A percentile compares a stretch with the other conserved stretches of the same genome.
These are phyloP conservation scores for Acacia pycnantha DNA, from an alignment of 331 rosid genomes.

Conservation along the genomic window DNA sequence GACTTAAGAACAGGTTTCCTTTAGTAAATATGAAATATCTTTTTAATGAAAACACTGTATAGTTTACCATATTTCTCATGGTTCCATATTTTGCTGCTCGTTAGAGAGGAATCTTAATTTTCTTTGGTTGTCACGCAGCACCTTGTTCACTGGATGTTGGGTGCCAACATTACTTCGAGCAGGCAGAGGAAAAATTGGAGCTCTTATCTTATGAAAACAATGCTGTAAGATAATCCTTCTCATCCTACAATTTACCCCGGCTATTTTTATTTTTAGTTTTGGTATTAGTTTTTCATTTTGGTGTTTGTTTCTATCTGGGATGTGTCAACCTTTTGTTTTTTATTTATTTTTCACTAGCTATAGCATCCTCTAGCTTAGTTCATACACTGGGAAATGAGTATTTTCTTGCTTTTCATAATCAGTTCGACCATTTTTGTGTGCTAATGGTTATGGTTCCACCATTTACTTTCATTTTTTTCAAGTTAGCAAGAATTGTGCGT, in stretches of 20 bases:
- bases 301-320: neutral
- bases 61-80: neutral
- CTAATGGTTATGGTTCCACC: neutral
- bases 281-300: no score
- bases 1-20: neutral
- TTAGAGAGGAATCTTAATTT: neutral
- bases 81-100: constrained; percentile 13
- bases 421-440: neutral
- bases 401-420: neutral
- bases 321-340: neutral
- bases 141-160: constrained; percentile 92
- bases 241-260: neutral
- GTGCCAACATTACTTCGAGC: constrained; percentile 84
- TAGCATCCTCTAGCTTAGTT: neutral
- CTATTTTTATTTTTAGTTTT: neutral
- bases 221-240: constrained; percentile 48
- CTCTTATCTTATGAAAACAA: constrained; percentile 92
- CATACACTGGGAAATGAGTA: neutral
- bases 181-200: constrained; percentile 88
- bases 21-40: neutral
- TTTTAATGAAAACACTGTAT: no score
- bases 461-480: constrained; percentile 19
- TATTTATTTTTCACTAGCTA: neutral
- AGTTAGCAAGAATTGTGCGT: constrained; percentile 88
- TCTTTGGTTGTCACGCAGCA: constrained; percentile 47